Conservation (phyloP, 495 filamentous ascomycete genomes). For the Hamigera avellanea region DNA sequence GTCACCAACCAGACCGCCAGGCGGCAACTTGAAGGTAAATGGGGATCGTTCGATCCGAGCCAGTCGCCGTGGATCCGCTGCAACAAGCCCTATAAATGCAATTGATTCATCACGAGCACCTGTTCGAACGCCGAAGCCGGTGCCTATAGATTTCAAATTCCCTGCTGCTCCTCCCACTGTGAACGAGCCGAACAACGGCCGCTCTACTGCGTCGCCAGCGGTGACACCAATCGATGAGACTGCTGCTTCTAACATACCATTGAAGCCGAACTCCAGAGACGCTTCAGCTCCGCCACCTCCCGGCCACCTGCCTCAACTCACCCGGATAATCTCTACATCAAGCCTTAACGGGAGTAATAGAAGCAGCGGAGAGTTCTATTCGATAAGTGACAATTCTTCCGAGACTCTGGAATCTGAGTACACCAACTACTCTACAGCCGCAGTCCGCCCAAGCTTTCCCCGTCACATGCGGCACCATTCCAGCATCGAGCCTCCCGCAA, state of each 20-base stretch:
- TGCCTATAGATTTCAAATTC: conserved; percentile 57
- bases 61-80: conserved; percentile 14
- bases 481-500: conserved; percentile 33
- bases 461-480: conserved; percentile 54
- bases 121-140: conserved; percentile 27
- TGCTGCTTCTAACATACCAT: conserved; percentile 5
- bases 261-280: conserved; percentile 10
- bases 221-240: conserved; percentile 12
- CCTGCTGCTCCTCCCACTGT: conserved; percentile 38
- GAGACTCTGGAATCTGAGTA: conserved; percentile 93
- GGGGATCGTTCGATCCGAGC: conserved; percentile 14
- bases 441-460: conserved; percentile 30
- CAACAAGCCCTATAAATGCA: conserved; percentile 17
- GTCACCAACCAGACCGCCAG: conserved; percentile 15
- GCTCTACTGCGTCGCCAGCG: conserved; percentile 25
- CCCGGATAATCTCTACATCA: conserved; percentile 61
- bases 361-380: conserved; percentile 92
- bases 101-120: conserved; percentile 15
- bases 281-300: conserved; percentile 13
- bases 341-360: conserved; percentile 56
- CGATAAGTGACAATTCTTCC: conserved; percentile 81
- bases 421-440: conserved; percentile 48
- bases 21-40: conserved; percentile 18
- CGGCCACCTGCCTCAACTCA: conserved; percentile 47
- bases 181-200: conserved; percentile 17